Evolutionary conservation across 1,284 basidiomycete species (phyloP).

Genomic region (Ganoderma boninense): DNA sequence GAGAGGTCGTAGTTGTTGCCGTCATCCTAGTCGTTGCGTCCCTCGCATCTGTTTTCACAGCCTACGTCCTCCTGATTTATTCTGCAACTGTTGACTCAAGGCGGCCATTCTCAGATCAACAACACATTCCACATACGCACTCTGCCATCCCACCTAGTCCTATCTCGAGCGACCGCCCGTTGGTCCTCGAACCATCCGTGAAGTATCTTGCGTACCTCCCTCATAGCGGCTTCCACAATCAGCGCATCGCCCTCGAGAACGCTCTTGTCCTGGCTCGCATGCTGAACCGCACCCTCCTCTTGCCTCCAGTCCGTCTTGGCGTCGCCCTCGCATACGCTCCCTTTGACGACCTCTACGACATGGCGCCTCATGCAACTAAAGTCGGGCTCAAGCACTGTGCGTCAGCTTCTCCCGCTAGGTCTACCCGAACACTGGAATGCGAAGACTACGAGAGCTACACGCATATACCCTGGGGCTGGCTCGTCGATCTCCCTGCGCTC

Average conservation of each 20-base stretch:
- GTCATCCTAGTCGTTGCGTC: constrained; percentile 3
- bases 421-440: constrained; percentile 60
- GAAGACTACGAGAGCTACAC: constrained; percentile 66
- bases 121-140: no score
- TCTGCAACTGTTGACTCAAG: neutral
- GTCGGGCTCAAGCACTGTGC: constrained; percentile 61
- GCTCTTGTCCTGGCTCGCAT: constrained; percentile 73
- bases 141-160: neutral
- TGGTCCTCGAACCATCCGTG: neutral
- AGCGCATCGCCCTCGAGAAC: constrained; percentile 85
- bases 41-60: constrained; percentile 1
- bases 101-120: neutral
- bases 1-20: neutral
- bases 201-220: constrained; percentile 72
- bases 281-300: constrained; percentile 77
- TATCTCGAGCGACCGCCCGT: constrained; percentile 25
- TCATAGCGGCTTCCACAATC: constrained; percentile 87
- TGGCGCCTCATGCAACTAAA: constrained; percentile 60
- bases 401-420: constrained; percentile 39
- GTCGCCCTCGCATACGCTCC: constrained; percentile 67
- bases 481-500: constrained; percentile 61
- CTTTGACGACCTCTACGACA: constrained; percentile 62
- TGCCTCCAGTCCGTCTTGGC: constrained; percentile 77
- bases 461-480: constrained; percentile 70
- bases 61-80: neutral